Conservation (phyloP, 1,284 basidiomycete species). For the Sphagnurus paluster region DNA sequence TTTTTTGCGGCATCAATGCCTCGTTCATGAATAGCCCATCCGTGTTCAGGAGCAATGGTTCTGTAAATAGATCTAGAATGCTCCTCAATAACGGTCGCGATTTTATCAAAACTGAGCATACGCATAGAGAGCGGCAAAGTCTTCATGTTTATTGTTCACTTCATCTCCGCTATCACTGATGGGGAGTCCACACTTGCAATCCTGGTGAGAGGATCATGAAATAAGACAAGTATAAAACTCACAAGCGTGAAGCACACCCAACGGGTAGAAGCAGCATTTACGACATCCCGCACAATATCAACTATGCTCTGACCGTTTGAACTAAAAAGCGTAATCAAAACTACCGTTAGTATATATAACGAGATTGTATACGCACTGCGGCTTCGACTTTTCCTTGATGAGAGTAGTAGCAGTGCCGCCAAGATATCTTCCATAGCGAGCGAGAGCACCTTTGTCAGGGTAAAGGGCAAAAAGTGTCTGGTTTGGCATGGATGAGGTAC, state of each 20-base stretch:
- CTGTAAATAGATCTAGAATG: constrained; percentile 17
- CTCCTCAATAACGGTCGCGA: not conserved
- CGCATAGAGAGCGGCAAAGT: constrained; percentile 21
- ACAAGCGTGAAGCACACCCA: constrained; percentile 28
- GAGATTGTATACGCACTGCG: constrained; percentile 2
- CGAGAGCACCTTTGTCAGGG: constrained; percentile 22
- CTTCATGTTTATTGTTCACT: constrained; percentile 6
- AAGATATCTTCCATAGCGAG: constrained; percentile 16
- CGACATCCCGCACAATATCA: constrained; percentile 25
- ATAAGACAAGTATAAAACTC: too few species aligned
- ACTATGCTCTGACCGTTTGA: constrained; percentile 12
- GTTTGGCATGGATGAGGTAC: not conserved
- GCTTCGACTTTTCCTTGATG: constrained; percentile 11
- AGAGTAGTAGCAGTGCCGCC: constrained; percentile 10
- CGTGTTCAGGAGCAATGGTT: constrained; percentile 20
- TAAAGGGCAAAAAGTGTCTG: constrained; percentile 24
- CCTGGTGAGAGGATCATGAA: too few species aligned
- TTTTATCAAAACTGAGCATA: constrained; percentile 1
- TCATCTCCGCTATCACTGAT: too few species aligned
- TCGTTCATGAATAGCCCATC: constrained; percentile 15
- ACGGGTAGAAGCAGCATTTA: constrained; percentile 25
- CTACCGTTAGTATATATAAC: not conserved
- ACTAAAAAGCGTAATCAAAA: not conserved
- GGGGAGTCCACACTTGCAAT: too few species aligned
- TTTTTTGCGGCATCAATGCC: constrained; percentile 14